phyloP scores from a whole-genome alignment of 164 flowering plant genomes.

The Akebia trifoliata region DNA sequence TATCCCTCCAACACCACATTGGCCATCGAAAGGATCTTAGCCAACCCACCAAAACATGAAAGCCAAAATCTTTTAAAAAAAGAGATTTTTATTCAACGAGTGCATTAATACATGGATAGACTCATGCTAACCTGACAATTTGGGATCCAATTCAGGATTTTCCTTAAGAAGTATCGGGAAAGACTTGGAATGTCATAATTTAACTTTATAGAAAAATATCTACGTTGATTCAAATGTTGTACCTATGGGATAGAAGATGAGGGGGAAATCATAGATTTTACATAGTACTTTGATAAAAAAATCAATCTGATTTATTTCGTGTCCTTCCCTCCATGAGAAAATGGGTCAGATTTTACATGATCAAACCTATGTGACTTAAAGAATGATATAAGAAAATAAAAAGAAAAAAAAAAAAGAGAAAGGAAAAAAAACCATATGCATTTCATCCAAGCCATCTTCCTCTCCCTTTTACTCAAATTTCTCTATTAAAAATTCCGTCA shows the following conservation, averaged over 20 bases:
- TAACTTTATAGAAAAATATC: neutral
- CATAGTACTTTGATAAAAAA: neutral
- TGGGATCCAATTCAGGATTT: neutral
- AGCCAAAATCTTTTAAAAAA: neutral
- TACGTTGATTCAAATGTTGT: neutral
- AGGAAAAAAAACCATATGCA: too few species aligned
- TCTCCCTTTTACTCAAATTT: too few species aligned
- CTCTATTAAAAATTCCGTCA: too few species aligned
- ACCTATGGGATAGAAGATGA: too few species aligned
- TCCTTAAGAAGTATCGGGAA: neutral
- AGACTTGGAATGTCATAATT: neutral
- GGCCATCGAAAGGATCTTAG: neutral
- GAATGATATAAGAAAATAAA: too few species aligned
- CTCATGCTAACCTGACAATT: too few species aligned
- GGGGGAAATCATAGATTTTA: neutral
- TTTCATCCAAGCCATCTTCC: too few species aligned
- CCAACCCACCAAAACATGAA: neutral
- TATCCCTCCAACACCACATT: neutral
- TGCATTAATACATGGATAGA: neutral
- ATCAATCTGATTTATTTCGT: neutral
- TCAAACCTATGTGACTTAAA: too few species aligned
- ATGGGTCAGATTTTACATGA: too few species aligned
- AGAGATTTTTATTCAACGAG: neutral
- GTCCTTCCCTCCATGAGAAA: neutral
- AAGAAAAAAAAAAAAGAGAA: too few species aligned